Evolutionary conservation across 805 yeast genomes (phyloP), one percentile per base, ranked within the genome.

Genomic region (Sugiyamaella lignohabitans): DNA sequence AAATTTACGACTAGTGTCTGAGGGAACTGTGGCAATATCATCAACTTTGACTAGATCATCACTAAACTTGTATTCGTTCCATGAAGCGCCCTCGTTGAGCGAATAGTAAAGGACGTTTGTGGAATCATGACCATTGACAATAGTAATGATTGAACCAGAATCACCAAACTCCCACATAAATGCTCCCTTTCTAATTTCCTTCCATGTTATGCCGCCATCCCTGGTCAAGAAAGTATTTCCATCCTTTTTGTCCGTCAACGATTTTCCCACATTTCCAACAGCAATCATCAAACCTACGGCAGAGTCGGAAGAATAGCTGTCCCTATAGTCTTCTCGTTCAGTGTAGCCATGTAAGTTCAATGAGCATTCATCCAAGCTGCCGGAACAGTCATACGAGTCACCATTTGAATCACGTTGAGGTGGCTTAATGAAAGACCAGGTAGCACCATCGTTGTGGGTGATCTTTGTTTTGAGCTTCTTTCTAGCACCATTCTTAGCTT

Each of bases 161-260:
- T 93, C 98, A 52, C 98, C 98, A 63, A 73, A 93, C 65, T 89
- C 98, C 98, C 98, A 93, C 77, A 84, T 83, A 56, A 78, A 76
- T 1, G 79, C 74, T 3, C 94, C 93, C 50, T 82, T 78, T 49
- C 67, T 72, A 23, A 91, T 69, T 64, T 87, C 95, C 43, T 65
- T 76, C 98, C 98, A 93, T 2, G 88, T 75, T 14, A 79, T 67
- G 48, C 98, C 98, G 1, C 93, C 98, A 66, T 93, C 98, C n/a
- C 75, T 71, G 2, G 95, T 80, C 51, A 93, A 65, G 59, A 76
- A 93, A 0, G 96, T 86, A 1, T 83, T 71, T 0, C 82, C 74
- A 41, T 80, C 76, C 34, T 63, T 53, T 36, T 62, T 53, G 45
- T 66, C 63, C 3, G 65, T 67, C 45, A 91, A 67, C 5, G 56